Evolutionary conservation across 148 eudicot genomes (phyloP), one percentile per base, ranked within the genome.

Genomic region (Dianthus caryophyllus): DNA sequence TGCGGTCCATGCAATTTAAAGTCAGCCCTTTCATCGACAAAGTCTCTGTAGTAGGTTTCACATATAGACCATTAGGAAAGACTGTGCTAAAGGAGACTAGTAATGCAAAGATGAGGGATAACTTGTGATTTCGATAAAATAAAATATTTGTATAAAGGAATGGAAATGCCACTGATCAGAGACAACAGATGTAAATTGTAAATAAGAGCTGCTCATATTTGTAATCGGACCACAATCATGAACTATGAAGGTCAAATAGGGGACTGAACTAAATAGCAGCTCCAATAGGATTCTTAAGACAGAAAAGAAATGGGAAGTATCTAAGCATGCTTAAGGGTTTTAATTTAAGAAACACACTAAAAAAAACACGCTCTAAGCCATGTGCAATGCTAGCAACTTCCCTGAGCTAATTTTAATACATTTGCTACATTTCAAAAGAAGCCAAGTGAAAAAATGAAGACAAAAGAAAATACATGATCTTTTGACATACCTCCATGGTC

Each of bases 1-100:
- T 95, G 68, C 99, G 97, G 73, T 95, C 99, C 99, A 90, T 88
- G 87, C 99, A 95, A 78, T 95, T 95, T 76, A 95, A 72, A 14
- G 96, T 90, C 73, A 95, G 77, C 61, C 99, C 99, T 75, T 95
- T 95, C 99, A 95, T 95, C 22, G 99, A 88, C 65, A 90, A 73
- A 41, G 99, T 95, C 84, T 95, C 99, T 95, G 83, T 43, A 78
- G 67, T 68, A 10, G 62, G 44, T 53, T n/a, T 61, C 63, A 71
- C 38, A 58, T 30, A 43, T 70, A 52, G 61, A 50, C 18, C 31
- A 52, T 60, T 69, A 51, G 21, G 48, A 44, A 57, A 2, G 63
- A 39, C 24, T 70, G 26, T 9, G 33, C 52, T 43, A 4, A 24
- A 43, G 33, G 64, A 62, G 5, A 57, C 9, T 1, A 26, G 60